A percentile compares a stretch with the other conserved stretches of the same genome.
Conservation (phyloP, 208 protist genomes). For the Leishmania aethiopica region DNA sequence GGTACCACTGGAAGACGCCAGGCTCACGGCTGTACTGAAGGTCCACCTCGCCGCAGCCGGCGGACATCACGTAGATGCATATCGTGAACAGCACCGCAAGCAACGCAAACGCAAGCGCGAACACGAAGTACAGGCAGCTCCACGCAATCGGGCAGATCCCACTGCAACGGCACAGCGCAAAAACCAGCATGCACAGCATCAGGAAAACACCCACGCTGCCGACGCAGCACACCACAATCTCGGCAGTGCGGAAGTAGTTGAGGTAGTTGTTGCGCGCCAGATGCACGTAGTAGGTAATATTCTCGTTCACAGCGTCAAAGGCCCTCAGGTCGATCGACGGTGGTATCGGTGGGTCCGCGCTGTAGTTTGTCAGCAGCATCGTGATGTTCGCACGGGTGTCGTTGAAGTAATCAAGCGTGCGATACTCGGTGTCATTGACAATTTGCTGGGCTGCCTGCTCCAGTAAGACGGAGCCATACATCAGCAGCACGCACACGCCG, state of each 20-base stretch:
- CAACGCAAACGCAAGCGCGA: slow-evolving; percentile 62
- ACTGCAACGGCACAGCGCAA: slow-evolving; percentile 54
- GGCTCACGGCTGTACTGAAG: slow-evolving; percentile 68
- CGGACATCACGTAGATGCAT: slow-evolving; percentile 41
- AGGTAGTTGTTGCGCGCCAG: slow-evolving; percentile 48
- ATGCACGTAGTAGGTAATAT: slow-evolving; percentile 35
- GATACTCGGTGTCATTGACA: slow-evolving; percentile 36
- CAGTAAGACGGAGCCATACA: slow-evolving; percentile 55
- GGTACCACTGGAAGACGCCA: slow-evolving; percentile 78
- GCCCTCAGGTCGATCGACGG: slow-evolving; percentile 34
- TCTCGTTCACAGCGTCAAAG: slow-evolving; percentile 42
- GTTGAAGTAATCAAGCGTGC: slow-evolving; percentile 53
- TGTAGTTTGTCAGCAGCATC: slow-evolving; percentile 44
- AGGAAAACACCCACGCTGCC: slow-evolving; percentile 55
- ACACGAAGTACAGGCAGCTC: slow-evolving; percentile 65
- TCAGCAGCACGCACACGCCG: slow-evolving; percentile 58
- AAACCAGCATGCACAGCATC: slow-evolving; percentile 60
- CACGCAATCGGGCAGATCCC: slow-evolving; percentile 42
- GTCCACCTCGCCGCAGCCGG: slow-evolving; percentile 60
- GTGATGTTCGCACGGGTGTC: slow-evolving; percentile 39
- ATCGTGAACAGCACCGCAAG: slow-evolving; percentile 65
- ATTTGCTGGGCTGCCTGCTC: slow-evolving; percentile 28
- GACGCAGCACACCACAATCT: slow-evolving; percentile 58
- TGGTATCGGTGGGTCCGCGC: slow-evolving; percentile 19
- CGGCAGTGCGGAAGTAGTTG: slow-evolving; percentile 63